Evolutionary conservation across 2,329 filamentous ascomycete species (phyloP).

Genomic region (Bisporella sp.): DNA sequence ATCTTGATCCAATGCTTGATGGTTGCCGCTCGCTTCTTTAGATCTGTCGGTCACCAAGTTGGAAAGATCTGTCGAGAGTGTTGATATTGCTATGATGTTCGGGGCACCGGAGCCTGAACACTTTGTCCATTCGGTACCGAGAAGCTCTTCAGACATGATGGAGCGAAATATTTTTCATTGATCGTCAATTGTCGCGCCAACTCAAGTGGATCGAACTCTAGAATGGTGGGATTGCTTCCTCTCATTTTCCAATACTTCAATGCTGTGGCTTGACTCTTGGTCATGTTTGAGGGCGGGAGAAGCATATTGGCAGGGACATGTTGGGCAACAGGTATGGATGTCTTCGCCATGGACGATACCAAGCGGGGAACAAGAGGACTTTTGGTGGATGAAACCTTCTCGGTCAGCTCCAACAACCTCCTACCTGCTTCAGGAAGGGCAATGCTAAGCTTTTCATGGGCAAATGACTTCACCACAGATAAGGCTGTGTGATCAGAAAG

Average conservation of each 20-base stretch:
- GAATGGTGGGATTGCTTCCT: constrained; percentile 59
- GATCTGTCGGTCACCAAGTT: constrained; percentile 92
- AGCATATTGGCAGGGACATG: constrained; percentile 66
- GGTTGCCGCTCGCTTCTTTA: constrained; percentile 80
- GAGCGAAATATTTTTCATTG: constrained; percentile 93
- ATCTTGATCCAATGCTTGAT: constrained; percentile 99
- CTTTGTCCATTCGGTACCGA: constrained; percentile 92
- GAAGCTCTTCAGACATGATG: constrained; percentile 84
- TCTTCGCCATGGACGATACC: constrained; percentile 82
- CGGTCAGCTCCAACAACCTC: constrained; percentile 68
- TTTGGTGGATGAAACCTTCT: constrained; percentile 68
- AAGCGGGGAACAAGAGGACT: constrained; percentile 74
- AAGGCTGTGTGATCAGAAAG: constrained; percentile 73
- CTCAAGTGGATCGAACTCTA: constrained; percentile 89
- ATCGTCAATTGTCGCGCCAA: constrained; percentile 87
- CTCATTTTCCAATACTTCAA: constrained; percentile 71
- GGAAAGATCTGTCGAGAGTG: constrained; percentile 83
- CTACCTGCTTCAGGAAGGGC: constrained; percentile 71
- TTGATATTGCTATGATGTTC: constrained; percentile 91
- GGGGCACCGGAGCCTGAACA: constrained; percentile 70
- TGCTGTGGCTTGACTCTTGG: constrained; percentile 67
- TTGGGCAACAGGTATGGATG: constrained; percentile 65
- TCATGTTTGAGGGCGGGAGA: constrained; percentile 61
- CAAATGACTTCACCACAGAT: constrained; percentile 70
- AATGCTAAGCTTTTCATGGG: constrained; percentile 60